Conservation (phyloP, 1,139 yeast species). For the Hansenula lynferdii region DNA sequence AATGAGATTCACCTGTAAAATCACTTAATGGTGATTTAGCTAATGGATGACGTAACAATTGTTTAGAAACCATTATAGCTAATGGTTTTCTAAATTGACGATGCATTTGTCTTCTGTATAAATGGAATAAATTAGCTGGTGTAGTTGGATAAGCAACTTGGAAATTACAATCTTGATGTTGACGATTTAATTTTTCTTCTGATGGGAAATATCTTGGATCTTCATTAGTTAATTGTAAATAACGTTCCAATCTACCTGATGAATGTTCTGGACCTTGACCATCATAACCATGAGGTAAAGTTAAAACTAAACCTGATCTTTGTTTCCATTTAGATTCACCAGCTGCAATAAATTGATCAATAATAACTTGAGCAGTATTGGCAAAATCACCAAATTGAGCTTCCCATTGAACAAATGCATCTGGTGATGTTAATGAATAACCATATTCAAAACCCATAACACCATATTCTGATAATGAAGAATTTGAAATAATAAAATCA, state of each 20-base stretch:
- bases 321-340: slow-evolving; percentile 99
- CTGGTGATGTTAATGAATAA: slow-evolving; percentile 96
- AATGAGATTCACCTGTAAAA: slow-evolving; percentile 87
- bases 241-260: slow-evolving; percentile 96
- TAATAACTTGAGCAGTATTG: slow-evolving; percentile 96
- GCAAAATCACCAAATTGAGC: slow-evolving; percentile 99
- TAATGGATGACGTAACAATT: slow-evolving; percentile 94
- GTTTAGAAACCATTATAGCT: slow-evolving; percentile 84
- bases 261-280: slow-evolving; percentile 99
- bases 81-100: slow-evolving; percentile 99
- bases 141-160: slow-evolving; percentile 98
- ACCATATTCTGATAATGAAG: slow-evolving; percentile 98
- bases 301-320: slow-evolving; percentile 92
- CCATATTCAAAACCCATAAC: slow-evolving; percentile 99
- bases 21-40: slow-evolving; percentile 84
- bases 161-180: slow-evolving; percentile 98
- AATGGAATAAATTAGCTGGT: slow-evolving; percentile 95
- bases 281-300: slow-evolving; percentile 98
- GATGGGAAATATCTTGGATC: slow-evolving; percentile 94
- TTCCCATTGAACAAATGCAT: slow-evolving; percentile 97
- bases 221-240: slow-evolving; percentile 92
- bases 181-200: slow-evolving; percentile 84
- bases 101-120: slow-evolving; percentile 98
- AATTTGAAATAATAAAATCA: slow-evolving; percentile 84
- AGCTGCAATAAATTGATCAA: slow-evolving; percentile 95